Percentiles rank a stretch among this genome's conserved stretches.
Evolutionary conservation across 2,329 filamentous ascomycete species (phyloP).

Genomic region (Hymenoscyphus salicellus): DNA sequence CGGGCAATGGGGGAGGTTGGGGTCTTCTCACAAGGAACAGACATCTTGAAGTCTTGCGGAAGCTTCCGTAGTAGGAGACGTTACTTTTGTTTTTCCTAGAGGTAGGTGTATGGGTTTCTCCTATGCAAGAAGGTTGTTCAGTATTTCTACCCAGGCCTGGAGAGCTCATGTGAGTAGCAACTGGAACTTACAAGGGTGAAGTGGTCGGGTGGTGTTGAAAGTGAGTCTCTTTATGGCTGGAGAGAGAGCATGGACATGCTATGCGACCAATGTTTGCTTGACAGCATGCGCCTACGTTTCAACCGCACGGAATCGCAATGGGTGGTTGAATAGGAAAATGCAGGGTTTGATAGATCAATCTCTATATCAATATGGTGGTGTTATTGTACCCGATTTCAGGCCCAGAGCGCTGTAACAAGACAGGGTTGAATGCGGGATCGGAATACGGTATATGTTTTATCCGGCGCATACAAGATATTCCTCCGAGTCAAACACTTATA

Average conservation of each 20-base stretch:
- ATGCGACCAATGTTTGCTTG: constrained; percentile 1
- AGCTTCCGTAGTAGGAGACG: not conserved
- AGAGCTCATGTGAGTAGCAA: not conserved
- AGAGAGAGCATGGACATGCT: not conserved
- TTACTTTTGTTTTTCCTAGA: not conserved
- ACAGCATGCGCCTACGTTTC: not conserved
- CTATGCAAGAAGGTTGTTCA: not conserved
- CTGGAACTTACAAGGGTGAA: constrained; percentile 3
- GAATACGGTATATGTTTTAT: too few species aligned
- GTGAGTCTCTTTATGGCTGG: constrained; percentile 1
- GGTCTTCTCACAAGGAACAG: constrained; percentile 1
- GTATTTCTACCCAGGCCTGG: not conserved
- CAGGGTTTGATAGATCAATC: not conserved
- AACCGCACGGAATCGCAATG: not conserved
- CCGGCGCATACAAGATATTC: too few species aligned
- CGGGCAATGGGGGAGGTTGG: not conserved
- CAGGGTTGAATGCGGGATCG: too few species aligned
- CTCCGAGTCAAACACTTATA: too few species aligned
- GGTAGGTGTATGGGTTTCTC: not conserved
- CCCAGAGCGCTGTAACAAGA: too few species aligned
- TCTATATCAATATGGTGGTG: not conserved
- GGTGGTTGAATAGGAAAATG: not conserved
- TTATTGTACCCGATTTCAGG: too few species aligned
- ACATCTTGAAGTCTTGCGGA: not conserved
- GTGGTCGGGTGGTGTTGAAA: constrained; percentile 2